Percentiles rank a stretch among this genome's conserved stretches.
phyloP scores from a whole-genome alignment of 2,329 filamentous ascomycete genomes.

The Clarireedia hainanense region DNA sequence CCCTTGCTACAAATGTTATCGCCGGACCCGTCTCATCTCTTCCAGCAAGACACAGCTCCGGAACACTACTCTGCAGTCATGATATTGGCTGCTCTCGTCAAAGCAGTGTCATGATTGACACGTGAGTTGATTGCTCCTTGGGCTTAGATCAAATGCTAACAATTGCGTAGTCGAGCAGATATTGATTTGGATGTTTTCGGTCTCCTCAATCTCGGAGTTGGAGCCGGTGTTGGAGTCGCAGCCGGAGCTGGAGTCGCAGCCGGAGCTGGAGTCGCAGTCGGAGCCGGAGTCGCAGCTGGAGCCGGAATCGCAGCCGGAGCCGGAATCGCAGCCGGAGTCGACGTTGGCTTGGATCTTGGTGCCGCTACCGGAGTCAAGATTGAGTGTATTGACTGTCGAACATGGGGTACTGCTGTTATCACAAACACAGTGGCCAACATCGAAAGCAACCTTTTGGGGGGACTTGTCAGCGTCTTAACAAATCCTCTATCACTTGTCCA shows the following conservation, averaged over 20 bases:
- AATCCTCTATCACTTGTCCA: constrained; percentile 14
- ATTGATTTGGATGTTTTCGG: constrained; percentile 3
- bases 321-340: neutral
- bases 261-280: neutral
- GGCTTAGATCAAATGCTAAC: neutral
- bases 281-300: neutral
- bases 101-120: constrained; percentile 16
- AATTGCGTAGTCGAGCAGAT: constrained; percentile 5
- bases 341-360: constrained; percentile 4
- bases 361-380: constrained; percentile 5
- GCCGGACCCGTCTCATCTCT: neutral
- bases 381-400: constrained; percentile 19
- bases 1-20: constrained; percentile 5
- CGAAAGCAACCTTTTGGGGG: constrained; percentile 7
- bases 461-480: constrained; percentile 16
- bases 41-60: neutral
- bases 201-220: neutral
- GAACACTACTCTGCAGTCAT: neutral
- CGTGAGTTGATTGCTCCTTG: constrained; percentile 11
- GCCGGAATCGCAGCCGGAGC: neutral
- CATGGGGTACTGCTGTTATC: constrained; percentile 20
- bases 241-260: no score
- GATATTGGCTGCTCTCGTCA: constrained; percentile 8
- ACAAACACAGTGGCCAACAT: constrained; percentile 16
- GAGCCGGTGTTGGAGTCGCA: neutral